Base-by-base conservation (phyloP, 2,329 filamentous ascomycete genomes). In the Dothiorella sarmentorum region DNA sequence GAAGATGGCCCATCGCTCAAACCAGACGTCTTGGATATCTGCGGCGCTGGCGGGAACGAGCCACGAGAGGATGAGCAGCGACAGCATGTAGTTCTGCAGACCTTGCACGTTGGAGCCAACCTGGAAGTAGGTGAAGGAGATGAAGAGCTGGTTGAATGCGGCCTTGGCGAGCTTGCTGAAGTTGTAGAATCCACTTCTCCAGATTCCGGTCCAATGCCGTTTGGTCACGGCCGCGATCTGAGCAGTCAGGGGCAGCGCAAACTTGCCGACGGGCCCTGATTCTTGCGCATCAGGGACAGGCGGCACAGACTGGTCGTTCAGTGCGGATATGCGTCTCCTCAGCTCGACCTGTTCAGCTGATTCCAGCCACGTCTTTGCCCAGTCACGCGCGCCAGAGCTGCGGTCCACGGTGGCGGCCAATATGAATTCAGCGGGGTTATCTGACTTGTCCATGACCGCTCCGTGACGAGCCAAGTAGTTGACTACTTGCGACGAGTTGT, bases 41-140 rank as follows among this genome's bases (percentile, higher is more conserved):
- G 91, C 87, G 58, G 92, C 89, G 0, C 92, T 75, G 0, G 87
- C 86, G 0, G 88, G 88, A 1, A 82, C 81, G 62, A 94, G 88
- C 5, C 86, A 90, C 3, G 92, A 77, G 0, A 86, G 87, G 80
- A 91, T 85, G 72, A 93, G 93, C 58, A 88, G 78, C 9, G 86
- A 85, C 73, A 93, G 91, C 7, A 92, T 78, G 7, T 87, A 80
- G 47, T 85, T 86, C 69, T 75, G 72, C 62, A 78, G 71, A 43
- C 77, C 76, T 27, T 74, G 67, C 37, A 70, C 68, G 10, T 67
- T 70, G 53, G 73, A 64, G 2, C 71, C 71, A n/a, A 79, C 69
- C 62, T 76, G 70, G 76, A 75, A 80, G 70, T 79, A 79, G 0
- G 75, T 76, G 62, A 80, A 79, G n/a, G 71, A 71, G 63, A 77